Evolutionary conservation across 106 monocot genomes (phyloP), one percentile per base, ranked within the genome.

Genomic region (Cymbidium sinense): DNA sequence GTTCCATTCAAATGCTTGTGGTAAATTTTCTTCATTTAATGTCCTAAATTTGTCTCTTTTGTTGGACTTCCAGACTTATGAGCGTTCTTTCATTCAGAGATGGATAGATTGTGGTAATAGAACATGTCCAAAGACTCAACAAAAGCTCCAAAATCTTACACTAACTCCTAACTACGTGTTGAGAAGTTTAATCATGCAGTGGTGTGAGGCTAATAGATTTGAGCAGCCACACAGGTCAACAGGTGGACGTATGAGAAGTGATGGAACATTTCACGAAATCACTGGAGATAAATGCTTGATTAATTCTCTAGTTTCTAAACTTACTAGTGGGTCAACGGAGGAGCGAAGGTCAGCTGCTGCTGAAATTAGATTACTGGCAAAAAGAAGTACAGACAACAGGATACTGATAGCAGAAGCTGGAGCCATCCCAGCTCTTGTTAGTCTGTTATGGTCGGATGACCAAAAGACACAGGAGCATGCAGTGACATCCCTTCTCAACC

Each of bases 71-170:
- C 79, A 92, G 92, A 92, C 89, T 19, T 92, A 92, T 62, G 89
- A 92, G 55, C 77, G 92, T n/a, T 81, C 87, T 23, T 92, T 75
- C 65, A 89, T 92, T 39, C 87, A 92, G 67, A 84, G 76, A 76
- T 92, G 92, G 92, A 89, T 92, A 75, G 92, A 89, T 39, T 83
- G 83, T 44, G 85, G 87, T 29, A 83, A 89, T 72, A 69, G 58
- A 65, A 92, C 92, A 69, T 89, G 92, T 19, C 92, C 92, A 77
- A 92, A 89, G 70, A 92, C 92, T 80, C 89, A 87, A 50, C 92
- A 87, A 76, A 89, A 84, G 81, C 92, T 92, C 64, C 87, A 89
- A 75, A 87, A 92, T 70, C 79, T 89, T 41, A 89, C 85, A 13
- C 79, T 92, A 44, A 92, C 92, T 19, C 89, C 92, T 58, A 92